A percentile compares a stretch with the other conserved stretches of the same genome.
These are phyloP conservation scores for Verticillium longisporum DNA, from an alignment of 2,329 filamentous ascomycete species.

Conservation along the genomic window DNA sequence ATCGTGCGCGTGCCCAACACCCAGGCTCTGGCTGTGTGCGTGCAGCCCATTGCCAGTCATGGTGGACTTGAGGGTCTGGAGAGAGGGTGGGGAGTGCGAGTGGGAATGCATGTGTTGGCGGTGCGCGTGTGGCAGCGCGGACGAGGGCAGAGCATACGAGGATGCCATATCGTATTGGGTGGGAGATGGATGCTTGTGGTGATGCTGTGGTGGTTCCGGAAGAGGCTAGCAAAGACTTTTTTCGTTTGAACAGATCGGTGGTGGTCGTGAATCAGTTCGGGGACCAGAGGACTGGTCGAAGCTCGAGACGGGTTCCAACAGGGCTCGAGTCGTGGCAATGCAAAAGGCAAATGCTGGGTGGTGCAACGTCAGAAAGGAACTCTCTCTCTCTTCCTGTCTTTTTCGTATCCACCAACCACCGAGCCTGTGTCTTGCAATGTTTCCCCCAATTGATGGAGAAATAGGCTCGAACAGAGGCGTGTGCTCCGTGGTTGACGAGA, in stretches of 20 bases:
- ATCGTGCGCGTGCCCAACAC: conserved; percentile 19
- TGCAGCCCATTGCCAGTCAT: conserved; percentile 18
- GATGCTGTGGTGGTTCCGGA: background rate
- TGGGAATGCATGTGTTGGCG: conserved; percentile 34
- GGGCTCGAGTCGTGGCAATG: background rate
- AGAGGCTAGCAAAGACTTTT: background rate
- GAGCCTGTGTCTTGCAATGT: background rate
- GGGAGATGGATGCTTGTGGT: background rate
- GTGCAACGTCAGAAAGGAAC: background rate
- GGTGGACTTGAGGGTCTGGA: conserved; percentile 30
- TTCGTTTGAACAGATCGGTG: background rate
- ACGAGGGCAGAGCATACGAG: conserved; percentile 46
- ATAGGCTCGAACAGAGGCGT: background rate
- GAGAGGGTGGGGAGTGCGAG: conserved; percentile 28
- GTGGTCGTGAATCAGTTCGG: background rate
- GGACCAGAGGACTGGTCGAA: background rate
- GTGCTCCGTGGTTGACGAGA: background rate
- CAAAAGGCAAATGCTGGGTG: background rate
- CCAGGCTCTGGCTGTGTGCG: conserved; percentile 18
- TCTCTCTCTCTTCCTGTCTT: too few relatives aligned
- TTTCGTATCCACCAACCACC: background rate
- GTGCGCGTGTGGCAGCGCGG: conserved; percentile 40
- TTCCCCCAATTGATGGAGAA: background rate
- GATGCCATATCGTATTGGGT: conserved; percentile 33
- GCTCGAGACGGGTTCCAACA: background rate